phyloP scores from a whole-genome alignment of 106 monocot genomes.

The Iris macrosiphon region DNA sequence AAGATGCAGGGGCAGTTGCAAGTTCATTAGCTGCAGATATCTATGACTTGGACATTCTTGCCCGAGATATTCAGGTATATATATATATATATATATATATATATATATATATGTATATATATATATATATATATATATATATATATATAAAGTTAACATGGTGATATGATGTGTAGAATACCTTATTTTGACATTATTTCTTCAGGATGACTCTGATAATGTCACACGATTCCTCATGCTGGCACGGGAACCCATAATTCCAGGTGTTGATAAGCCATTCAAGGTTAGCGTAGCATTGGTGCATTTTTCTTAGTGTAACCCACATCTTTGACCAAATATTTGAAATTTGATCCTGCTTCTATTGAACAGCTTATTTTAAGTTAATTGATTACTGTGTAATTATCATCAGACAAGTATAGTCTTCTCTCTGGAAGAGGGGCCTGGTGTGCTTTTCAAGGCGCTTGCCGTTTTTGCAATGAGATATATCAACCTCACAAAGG shows the following conservation, averaged over 20 bases:
- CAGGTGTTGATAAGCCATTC: slow-evolving; percentile 53
- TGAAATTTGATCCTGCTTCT: too few species aligned
- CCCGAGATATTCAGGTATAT: slow-evolving; percentile 76
- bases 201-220: slow-evolving; percentile 88
- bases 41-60: slow-evolving; percentile 79
- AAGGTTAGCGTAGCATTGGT: slow-evolving; percentile 56
- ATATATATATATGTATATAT: too few species aligned
- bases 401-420: slow-evolving; percentile 99
- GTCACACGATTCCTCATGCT: slow-evolving; percentile 90
- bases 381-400: too few species aligned
- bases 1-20: slow-evolving; percentile 87
- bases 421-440: slow-evolving; percentile 95
- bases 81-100: too few species aligned
- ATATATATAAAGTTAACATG: too few species aligned
- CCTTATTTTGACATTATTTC: slow-evolving; percentile 9
- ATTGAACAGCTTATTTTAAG: too few species aligned
- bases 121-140: too few species aligned
- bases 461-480: slow-evolving; percentile 94
- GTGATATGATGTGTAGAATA: too few species aligned
- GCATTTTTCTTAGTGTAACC: too few species aligned
- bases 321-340: too few species aligned
- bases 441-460: slow-evolving; percentile 91
- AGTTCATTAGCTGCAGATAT: slow-evolving; percentile 76
- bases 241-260: slow-evolving; percentile 94
- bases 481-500: slow-evolving; percentile 92